Evolutionary conservation across 2,329 filamentous ascomycete species (phyloP).

Genomic region (Ophiostoma montium): DNA sequence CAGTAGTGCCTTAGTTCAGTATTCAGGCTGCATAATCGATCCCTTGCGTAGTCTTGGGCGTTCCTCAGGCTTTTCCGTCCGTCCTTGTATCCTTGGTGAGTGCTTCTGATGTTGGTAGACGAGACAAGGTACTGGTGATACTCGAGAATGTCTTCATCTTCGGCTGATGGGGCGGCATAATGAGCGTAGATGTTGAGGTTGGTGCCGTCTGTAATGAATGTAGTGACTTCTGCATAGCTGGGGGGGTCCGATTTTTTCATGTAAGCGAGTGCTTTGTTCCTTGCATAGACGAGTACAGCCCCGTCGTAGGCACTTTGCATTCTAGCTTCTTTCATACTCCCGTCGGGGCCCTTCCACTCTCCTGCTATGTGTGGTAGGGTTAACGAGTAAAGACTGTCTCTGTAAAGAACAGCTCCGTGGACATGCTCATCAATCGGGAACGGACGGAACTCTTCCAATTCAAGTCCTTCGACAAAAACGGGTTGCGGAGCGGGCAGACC

Average conservation of each 20-base stretch:
- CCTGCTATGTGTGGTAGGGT: slow-evolving; percentile 18
- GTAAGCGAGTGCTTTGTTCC: slow-evolving; percentile 16
- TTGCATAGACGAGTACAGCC: slow-evolving; percentile 16
- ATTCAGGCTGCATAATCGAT: no score
- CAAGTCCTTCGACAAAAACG: slow-evolving; percentile 18
- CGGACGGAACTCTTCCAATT: slow-evolving; percentile 8
- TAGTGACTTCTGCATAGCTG: slow-evolving; percentile 15
- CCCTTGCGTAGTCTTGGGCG: slow-evolving; percentile 7
- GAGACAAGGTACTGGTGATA: slow-evolving; percentile 16
- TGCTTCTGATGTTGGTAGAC: slow-evolving; percentile 9
- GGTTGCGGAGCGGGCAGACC: slow-evolving; percentile 17
- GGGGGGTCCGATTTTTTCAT: slow-evolving; percentile 11
- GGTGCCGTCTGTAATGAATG: slow-evolving; percentile 18
- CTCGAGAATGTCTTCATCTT: not conserved
- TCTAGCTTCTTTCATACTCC: slow-evolving; percentile 10
- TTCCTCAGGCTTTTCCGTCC: slow-evolving; percentile 6
- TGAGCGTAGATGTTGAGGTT: slow-evolving; percentile 17
- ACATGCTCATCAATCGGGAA: slow-evolving; percentile 10
- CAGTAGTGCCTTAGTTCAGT: no score
- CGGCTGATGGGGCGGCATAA: slow-evolving; percentile 12
- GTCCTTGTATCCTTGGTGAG: slow-evolving; percentile 2
- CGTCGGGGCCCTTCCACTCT: slow-evolving; percentile 14
- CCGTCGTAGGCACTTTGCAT: not conserved
- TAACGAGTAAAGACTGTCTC: slow-evolving; percentile 11
- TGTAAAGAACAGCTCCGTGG: slow-evolving; percentile 12